Evolutionary conservation across 73 alveolate genomes (phyloP), one percentile per base, ranked within the genome.

Genomic region (Paramecium biaurelia): DNA sequence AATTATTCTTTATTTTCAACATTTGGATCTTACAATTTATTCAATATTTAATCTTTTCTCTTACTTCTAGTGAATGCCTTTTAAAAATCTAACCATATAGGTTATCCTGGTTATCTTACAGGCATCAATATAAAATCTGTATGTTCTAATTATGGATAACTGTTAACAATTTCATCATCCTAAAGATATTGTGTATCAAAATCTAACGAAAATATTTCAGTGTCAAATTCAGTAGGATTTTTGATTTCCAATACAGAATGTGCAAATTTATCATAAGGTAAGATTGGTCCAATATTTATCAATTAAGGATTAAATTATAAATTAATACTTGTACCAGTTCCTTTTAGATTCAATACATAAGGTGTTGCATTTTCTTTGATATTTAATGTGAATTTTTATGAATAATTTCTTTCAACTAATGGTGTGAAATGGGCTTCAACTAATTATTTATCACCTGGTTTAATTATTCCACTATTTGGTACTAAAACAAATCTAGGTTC

Each of bases 361-460:
- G 96, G 93, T 70, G 97, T 98, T 63, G 97, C 96, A 92, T 98
- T 98, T 49, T 98, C 99, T 45, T 93, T 95, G 89, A 98, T 97
- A 42, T 94, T 92, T 85, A 98, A 95, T 20, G 96, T 96, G 72
- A 98, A 95, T 89, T 98, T 98, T 53, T 97, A 96, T 47, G 93
- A 92, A 92, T 96, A 95, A 30, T 93, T 95, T 85, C 97, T 98
- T 58, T 97, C 99, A 67, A 90, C 93, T 14, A 95, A 89, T 3
- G 99, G 99, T 30, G 98, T 98, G 93, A 98, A 98, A 67, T 97
- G 96, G 0, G 98, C 95, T 38, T 98, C 99, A 24, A 98, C 96
- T 4, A 98, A 93, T 85, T 95, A 92, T 93, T 96, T 98, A 85
- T 98, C 95, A 2, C 99, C 99, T 30, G 99, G 99, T 21, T 96